Base-by-base conservation (phyloP, 2,329 filamentous ascomycete species). In the Colletotrichum lini region DNA sequence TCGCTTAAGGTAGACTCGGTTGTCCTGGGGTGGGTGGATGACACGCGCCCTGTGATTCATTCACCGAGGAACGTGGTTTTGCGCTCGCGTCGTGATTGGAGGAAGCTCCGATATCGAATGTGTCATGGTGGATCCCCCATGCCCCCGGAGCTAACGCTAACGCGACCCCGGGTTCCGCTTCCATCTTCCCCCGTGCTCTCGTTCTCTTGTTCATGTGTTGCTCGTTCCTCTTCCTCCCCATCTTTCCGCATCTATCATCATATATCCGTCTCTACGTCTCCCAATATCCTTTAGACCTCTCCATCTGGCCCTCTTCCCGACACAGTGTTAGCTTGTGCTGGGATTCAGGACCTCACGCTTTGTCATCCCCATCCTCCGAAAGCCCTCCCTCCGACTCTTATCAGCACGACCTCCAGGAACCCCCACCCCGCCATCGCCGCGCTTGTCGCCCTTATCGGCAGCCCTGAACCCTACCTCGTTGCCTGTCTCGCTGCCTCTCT, bases 21-120 rank as follows among this genome's bases (percentile, higher is more conserved):
- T 26, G 26, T 26, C 26, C 23, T 1, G 26, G 26, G 26, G 26
- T 26, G 26, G 26, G 26, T 26, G 26, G 26, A 26, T 26, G 26
- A 30, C 26, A 30, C 26, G 26, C 26, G 26, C 26, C 26, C 26
- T 3, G 10, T 68, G 59, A 68, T 50, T 68, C 65, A 64, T 52
- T 23, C 52, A 53, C 44, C 38, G 60, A 59, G 62, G 63, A 30
- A 67, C 67, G 44, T 67, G 67, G 67, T 30, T 67, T 61, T 70
- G 67, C 67, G 67, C 56, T 70, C 64, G 64, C 64, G 56, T 67
- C 23, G 26, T 70, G 64, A 70, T 70, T 70, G 67, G 67, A 3
- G 44, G 7, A 67, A 70, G 67, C 67, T 70, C 44, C 16, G n/a
- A 45, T 57, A 49, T 67, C 54, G 16, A 57, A 44, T 62, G 67